A percentile compares a stretch with the other conserved stretches of the same genome.
These are phyloP conservation scores for Ustilago xerochloae DNA, from an alignment of 1,284 basidiomycete genomes.

Conservation along the genomic window DNA sequence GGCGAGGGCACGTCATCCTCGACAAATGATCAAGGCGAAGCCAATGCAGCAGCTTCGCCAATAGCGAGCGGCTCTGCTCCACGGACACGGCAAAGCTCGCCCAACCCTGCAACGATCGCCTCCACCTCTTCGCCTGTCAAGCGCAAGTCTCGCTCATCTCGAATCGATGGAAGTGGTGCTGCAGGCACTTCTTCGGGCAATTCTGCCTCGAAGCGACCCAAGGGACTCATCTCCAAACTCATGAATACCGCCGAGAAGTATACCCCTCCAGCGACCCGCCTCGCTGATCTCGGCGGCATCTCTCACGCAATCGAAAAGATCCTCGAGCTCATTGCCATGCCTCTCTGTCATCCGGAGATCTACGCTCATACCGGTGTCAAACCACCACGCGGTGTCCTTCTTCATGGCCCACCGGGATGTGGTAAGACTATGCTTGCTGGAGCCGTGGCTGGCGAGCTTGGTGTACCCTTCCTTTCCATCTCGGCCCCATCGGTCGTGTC, in stretches of 20 bases:
- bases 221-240: slow-evolving; percentile 30
- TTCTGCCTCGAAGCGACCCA: slow-evolving; percentile 42
- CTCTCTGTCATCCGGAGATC: slow-evolving; percentile 92
- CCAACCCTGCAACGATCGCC: slow-evolving; percentile 6
- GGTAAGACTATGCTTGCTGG: slow-evolving; percentile 76
- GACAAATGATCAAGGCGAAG: not conserved
- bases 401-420: slow-evolving; percentile 96
- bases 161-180: slow-evolving; percentile 23
- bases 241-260: slow-evolving; percentile 52
- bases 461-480: slow-evolving; percentile 89
- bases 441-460: slow-evolving; percentile 81
- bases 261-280: slow-evolving; percentile 74
- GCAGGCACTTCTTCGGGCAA: slow-evolving; percentile 20
- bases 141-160: slow-evolving; percentile 56
- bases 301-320: slow-evolving; percentile 88
- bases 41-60: slow-evolving; percentile 14
- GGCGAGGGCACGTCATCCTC: slow-evolving; percentile 13
- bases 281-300: slow-evolving; percentile 89
- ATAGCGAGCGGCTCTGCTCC: slow-evolving; percentile 28
- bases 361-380: slow-evolving; percentile 92
- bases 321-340: slow-evolving; percentile 93
- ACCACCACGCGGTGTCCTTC: slow-evolving; percentile 89
- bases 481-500: slow-evolving; percentile 94
- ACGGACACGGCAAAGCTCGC: slow-evolving; percentile 48
- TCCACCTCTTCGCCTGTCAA: slow-evolving; percentile 40